These are phyloP conservation scores for Quercus berberidifolia DNA, from an alignment of 306 rosid species.

Conservation along the genomic window DNA sequence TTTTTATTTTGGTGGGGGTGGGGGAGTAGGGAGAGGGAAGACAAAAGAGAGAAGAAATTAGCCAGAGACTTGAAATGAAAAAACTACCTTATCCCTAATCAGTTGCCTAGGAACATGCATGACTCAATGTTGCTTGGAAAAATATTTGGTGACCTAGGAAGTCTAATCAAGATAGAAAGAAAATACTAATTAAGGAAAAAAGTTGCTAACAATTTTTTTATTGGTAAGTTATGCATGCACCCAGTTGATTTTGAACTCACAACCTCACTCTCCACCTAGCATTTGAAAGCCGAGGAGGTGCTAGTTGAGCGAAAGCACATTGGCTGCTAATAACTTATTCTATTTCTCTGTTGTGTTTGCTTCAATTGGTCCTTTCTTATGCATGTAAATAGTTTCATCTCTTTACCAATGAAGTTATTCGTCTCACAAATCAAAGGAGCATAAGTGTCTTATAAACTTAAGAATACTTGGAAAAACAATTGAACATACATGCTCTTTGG, in stretches of 20 bases:
- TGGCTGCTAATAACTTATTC: neutral
- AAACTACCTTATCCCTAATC: neutral
- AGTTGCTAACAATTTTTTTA: too few relatives aligned
- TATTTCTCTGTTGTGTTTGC: neutral
- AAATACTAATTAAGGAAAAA: neutral
- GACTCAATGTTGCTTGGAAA: neutral
- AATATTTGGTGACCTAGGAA: neutral
- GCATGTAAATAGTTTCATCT: neutral
- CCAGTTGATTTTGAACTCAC: too few relatives aligned
- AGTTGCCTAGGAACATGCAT: neutral
- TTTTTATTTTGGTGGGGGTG: neutral
- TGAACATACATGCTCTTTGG: constrained; percentile 70
- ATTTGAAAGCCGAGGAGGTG: too few relatives aligned
- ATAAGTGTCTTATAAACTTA: neutral
- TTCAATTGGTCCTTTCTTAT: neutral
- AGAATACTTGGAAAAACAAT: constrained; percentile 6
- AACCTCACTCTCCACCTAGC: too few relatives aligned
- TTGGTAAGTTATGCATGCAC: too few relatives aligned
- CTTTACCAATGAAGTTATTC: neutral
- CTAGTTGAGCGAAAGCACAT: too few relatives aligned
- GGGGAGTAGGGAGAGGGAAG: too few relatives aligned
- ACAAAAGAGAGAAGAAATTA: neutral
- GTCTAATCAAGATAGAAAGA: neutral
- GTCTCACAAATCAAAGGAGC: neutral
- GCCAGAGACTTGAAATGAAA: neutral